Evolutionary conservation across 371 early-diverging fungal genomes (phyloP), one percentile per base, ranked within the genome.

Genomic region (Mucor circinelloides): DNA sequence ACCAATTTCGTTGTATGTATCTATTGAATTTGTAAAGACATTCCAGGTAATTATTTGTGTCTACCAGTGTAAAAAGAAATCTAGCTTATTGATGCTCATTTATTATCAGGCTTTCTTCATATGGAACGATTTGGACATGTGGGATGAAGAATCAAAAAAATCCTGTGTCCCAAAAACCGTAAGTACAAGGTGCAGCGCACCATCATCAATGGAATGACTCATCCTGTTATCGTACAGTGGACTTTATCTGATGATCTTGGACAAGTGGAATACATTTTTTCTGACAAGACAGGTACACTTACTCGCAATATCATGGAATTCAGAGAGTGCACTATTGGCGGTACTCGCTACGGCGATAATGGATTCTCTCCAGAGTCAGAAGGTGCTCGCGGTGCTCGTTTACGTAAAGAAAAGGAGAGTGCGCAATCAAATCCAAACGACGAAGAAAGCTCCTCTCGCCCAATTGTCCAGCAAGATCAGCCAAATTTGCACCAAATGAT

Each of bases 271-370:
- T 98, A 96, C 77, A 89, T 99, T 10, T 94, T 98, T 73, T 93
- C 94, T 25, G 99, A 99, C 82, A 99, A 99, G 73, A 99, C 99
- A 36, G 99, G 99, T 10, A 99, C 99, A 3, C 82, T 99, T 34
- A 99, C 99, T n/a, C 89, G 92, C 71, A 99, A 99, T 77, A 84
- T 94, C 28, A 88, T 84, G 87, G 87, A 95, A 72, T 96, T 97
- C 69, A 90, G 95, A 32, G 93, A 93, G 78, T 94, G 94, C 73
- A 83, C 93, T 1, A 94, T 96, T 72, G 87, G 82, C 48, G 96
- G 95, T 30, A 83, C 82, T 21, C 79, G 91, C 17, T 97, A 97
- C 70, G 97, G 96, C 6, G 81, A 84, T 71, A 89, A 88, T 69
- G 88, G 87, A 6, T 86, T 88, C 70, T 74, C 84, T 8, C 84